Evolutionary conservation across 225 moss, liverwort and hornwort species (phyloP), one percentile per base, ranked within the genome.

Genomic region (Ulota crispa): DNA sequence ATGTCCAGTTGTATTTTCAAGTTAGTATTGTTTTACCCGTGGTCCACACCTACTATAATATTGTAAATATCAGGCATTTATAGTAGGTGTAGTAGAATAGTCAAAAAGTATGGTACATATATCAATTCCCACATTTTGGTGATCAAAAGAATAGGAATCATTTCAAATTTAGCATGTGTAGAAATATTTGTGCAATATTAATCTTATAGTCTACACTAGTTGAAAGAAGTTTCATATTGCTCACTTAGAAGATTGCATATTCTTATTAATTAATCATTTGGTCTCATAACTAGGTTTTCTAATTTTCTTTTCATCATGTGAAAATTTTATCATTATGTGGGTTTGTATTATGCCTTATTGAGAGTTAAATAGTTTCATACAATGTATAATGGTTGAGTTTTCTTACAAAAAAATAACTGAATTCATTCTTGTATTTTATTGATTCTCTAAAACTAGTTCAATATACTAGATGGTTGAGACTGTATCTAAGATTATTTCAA

Each of bases 311-410:
- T 12, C 42, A 43, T 12, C 42, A 28, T 5, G 3, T 60, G 26
- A 27, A 5, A 5, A 12, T 60, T 28, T 60, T 11, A 12, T 60
- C 27, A 27, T 11, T 4, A 27, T 27, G 24, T 54, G 7, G 20
- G 12, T 21, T 54, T 54, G 5, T 54, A 54, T 16, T 20, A 2
- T 21, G 7, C 16, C 5, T 30, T 31, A 0, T 70, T 11, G 4
- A 20, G 30, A 19, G 30, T 12, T 30, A 12, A 7, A 13, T 2
- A 10, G 1, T 4, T 12, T 23, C 6, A 7, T 9, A 55, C 9
- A 23, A 23, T 8, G 6, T 23, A 0, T 32, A 7, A 23, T 53
- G 0, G 3, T 0, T 31, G 1, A 6, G 0, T 11, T 28, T 52
- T 52, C 42, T 71, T 0, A 52, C 52, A 3, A 71, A 53, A 71